Evolutionary conservation across 768 basidiomycete genomes (phyloP), one percentile per base, ranked within the genome.

Genomic region (Lactarius hatsudake): DNA sequence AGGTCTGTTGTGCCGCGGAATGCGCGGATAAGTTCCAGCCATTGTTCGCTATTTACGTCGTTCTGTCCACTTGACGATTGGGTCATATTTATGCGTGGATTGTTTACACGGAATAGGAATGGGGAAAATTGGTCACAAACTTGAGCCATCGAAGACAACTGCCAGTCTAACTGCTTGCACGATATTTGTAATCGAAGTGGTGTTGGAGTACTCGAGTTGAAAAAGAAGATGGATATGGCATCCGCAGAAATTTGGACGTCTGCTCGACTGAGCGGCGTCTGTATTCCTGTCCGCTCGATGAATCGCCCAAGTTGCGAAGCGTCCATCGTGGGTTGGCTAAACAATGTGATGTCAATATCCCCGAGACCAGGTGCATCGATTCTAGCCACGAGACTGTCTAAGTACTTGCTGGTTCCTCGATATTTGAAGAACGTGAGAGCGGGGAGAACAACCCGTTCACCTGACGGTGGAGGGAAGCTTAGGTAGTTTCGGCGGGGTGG

Each of bases 181-280:
- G 43, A n/a, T 20, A 45, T 45, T 45, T n/a, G 43, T 10, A 45
- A 45, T 45, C 15, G 20, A 4, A 45, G 20, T 3, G 20, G 30
- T 30, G 30, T 30, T 0, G 30, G 0, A 5, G 30, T 30, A 0
- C 30, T 0, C 10, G 20, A 5, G 9, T 5, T 3, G 20, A 1
- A 10, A 45, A 45, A n/a, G 0, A 0, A 9, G 43, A 45, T n/a
- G 43, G 43, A 45, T 4, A 45, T 45, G 20, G 20, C 20, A 45
- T 10, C 2, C 3, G 0, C 43, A 3, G 43, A 45, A 0, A 20
- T 9, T n/a, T 2, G 8, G 1, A 45, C 3, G 0, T 45, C 20
- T 43, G 42, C 42, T 43, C 2, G 42, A 20, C 7, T 20, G 8
- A 20, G 3, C 42, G 42, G 1, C 0, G 7, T 43, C 7, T 20